Conservation (phyloP, 306 rosid genomes). For the Oemleria cerasiformis region DNA sequence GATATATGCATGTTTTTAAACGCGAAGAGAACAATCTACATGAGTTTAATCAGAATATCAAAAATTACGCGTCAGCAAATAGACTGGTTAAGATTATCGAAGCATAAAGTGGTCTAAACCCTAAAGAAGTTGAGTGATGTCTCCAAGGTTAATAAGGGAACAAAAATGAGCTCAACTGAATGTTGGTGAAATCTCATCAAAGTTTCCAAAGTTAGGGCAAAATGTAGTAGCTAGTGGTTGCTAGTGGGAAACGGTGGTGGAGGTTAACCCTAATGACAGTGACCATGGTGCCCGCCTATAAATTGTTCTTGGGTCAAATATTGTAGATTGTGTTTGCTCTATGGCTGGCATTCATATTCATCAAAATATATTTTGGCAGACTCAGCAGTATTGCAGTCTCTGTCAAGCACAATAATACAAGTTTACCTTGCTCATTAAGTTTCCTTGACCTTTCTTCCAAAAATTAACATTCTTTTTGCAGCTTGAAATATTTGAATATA, state of each 20-base stretch:
- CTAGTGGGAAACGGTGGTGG: conserved; percentile 24
- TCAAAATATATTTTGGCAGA: conserved; percentile 7
- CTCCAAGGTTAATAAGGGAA: neutral
- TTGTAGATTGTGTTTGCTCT: conserved; percentile 36
- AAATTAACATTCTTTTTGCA: conserved; percentile 27
- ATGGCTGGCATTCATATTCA: conserved; percentile 27
- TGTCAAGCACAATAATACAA: neutral
- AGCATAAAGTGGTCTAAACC: neutral
- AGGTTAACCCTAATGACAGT: conserved; percentile 24
- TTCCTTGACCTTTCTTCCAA: conserved; percentile 22
- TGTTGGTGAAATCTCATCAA: conserved; percentile 13
- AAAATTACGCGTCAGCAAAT: neutral
- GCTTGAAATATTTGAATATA: neutral
- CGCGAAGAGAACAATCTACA: too few species aligned
- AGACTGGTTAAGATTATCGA: neutral
- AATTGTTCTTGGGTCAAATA: conserved; percentile 29
- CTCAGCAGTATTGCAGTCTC: neutral
- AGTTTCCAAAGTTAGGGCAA: neutral
- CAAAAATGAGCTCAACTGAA: neutral
- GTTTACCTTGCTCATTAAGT: conserved; percentile 10
- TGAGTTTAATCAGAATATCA: too few species aligned
- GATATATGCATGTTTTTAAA: too few species aligned
- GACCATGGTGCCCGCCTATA: conserved; percentile 26
- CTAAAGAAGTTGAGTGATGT: neutral
- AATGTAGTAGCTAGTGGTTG: conserved; percentile 3